A percentile compares a stretch with the other conserved stretches of the same genome.
Evolutionary conservation across 352 stramenopile species (phyloP).

Genomic region (Hyphochytrium catenoides): DNA sequence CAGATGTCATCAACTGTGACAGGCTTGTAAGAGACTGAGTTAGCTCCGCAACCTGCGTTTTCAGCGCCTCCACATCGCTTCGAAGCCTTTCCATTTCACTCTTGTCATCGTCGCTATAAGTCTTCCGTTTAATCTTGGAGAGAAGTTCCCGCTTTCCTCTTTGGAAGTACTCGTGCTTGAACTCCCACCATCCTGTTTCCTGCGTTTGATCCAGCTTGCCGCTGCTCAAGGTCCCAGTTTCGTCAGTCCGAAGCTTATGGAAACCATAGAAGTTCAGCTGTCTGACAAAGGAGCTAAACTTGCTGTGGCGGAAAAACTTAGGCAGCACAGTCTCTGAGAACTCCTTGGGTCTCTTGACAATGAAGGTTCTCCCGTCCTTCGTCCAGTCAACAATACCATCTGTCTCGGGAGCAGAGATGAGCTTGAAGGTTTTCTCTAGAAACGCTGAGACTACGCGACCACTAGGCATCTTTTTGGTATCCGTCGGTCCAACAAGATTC

Average conservation of each 20-base stretch:
- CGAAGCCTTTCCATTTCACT: constrained; percentile 20
- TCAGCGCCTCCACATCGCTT: constrained; percentile 21
- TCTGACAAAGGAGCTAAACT: constrained; percentile 9
- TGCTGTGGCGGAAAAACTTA: constrained; percentile 10
- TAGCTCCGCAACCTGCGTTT: constrained; percentile 36
- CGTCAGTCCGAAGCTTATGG: constrained; percentile 11
- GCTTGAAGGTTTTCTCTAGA: too few relatives aligned
- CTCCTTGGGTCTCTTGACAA: constrained; percentile 10
- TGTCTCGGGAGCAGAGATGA: too few relatives aligned
- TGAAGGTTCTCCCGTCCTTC: constrained; percentile 7
- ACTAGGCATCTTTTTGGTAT: too few relatives aligned
- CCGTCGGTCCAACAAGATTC: too few relatives aligned
- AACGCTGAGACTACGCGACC: too few relatives aligned
- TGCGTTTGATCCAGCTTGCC: too few relatives aligned
- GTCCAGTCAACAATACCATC: constrained; percentile 9
- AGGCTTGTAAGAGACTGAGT: too few relatives aligned
- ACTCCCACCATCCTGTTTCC: too few relatives aligned
- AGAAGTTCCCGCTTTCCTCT: constrained; percentile 56
- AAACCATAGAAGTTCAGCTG: constrained; percentile 11
- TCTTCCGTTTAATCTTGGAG: constrained; percentile 58
- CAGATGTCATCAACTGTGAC: too few relatives aligned
- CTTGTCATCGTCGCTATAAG: constrained; percentile 31
- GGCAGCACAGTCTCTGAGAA: constrained; percentile 8
- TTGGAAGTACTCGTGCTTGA: constrained; percentile 71
- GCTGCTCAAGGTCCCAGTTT: constrained; percentile 28